phyloP scores from a whole-genome alignment of 2,329 filamentous ascomycete genomes.

The Arthrinium phaeospermum region DNA sequence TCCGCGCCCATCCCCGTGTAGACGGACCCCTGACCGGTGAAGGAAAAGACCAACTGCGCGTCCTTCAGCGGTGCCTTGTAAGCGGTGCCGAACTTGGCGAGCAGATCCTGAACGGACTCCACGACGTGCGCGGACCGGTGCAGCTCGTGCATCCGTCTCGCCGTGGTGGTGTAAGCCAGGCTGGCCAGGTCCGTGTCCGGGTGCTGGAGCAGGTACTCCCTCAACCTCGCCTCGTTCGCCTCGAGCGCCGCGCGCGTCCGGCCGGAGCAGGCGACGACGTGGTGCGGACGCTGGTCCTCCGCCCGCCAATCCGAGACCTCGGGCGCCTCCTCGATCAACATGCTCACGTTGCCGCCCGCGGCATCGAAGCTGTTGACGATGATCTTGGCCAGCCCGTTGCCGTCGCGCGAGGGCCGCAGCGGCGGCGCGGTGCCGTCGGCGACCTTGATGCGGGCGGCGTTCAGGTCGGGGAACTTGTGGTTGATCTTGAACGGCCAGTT shows the following conservation, averaged over 20 bases:
- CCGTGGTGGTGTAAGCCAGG: conserved; percentile 14
- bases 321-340: conserved; percentile 31
- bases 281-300: conserved; percentile 18
- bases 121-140: conserved; percentile 8
- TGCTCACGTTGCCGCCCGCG: conserved; percentile 35
- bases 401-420: conserved; percentile 26
- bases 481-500: conserved; percentile 34
- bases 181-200: background rate
- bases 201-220: conserved; percentile 3
- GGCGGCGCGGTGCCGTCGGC: conserved; percentile 22
- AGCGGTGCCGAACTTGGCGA: background rate
- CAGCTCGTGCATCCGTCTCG: conserved; percentile 8
- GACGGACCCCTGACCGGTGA: conserved; percentile 42
- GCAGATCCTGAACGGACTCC: background rate
- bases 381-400: conserved; percentile 20
- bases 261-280: conserved; percentile 21
- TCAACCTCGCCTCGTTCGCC: background rate
- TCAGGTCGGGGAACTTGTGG: conserved; percentile 26
- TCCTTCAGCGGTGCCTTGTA: conserved; percentile 15
- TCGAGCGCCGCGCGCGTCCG: conserved; percentile 14
- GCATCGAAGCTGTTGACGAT: conserved; percentile 41
- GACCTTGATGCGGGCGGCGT: conserved; percentile 26
- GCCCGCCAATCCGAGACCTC: conserved; percentile 23
- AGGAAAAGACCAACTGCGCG: conserved; percentile 34
- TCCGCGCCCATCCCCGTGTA: conserved; percentile 39